Conservation (phyloP, 306 rosid genomes). For the Vigna hirtella region DNA sequence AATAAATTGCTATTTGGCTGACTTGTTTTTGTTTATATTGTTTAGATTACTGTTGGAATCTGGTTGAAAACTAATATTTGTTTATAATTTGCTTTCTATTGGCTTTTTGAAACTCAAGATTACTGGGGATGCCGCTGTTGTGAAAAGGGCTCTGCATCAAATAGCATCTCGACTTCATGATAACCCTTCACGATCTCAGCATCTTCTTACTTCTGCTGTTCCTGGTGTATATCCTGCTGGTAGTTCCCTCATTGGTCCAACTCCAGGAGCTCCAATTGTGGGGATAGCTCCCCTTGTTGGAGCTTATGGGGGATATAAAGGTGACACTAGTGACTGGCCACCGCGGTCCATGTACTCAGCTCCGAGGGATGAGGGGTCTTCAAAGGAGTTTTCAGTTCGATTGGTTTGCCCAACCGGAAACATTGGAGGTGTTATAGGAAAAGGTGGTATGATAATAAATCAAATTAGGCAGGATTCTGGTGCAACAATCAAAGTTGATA, state of each 20-base stretch:
- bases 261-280: constrained; percentile 78
- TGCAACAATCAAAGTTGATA: constrained; percentile 93
- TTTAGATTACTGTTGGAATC: constrained; percentile 9
- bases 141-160: constrained; percentile 81
- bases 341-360: constrained; percentile 89
- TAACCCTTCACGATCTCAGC: constrained; percentile 93
- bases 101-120: constrained; percentile 58
- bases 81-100: constrained; percentile 30
- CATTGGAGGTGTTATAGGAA: constrained; percentile 98
- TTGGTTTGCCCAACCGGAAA: constrained; percentile 87
- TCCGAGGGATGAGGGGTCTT: constrained; percentile 81
- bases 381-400: constrained; percentile 86
- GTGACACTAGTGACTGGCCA: constrained; percentile 93
- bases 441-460: constrained; percentile 92
- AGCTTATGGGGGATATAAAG: constrained; percentile 87
- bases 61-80: not conserved
- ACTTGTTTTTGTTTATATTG: not conserved
- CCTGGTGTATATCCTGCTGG: constrained; percentile 63
- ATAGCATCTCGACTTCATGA: constrained; percentile 91
- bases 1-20: constrained; percentile 34
- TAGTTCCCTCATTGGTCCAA: constrained; percentile 78
- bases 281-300: constrained; percentile 86
- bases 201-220: constrained; percentile 76
- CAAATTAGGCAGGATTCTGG: constrained; percentile 97
- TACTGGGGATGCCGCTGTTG: constrained; percentile 82